A percentile compares a stretch with the other conserved stretches of the same genome.
phyloP scores from a whole-genome alignment of 164 flowering plant genomes.

The Buxus sempervirens region DNA sequence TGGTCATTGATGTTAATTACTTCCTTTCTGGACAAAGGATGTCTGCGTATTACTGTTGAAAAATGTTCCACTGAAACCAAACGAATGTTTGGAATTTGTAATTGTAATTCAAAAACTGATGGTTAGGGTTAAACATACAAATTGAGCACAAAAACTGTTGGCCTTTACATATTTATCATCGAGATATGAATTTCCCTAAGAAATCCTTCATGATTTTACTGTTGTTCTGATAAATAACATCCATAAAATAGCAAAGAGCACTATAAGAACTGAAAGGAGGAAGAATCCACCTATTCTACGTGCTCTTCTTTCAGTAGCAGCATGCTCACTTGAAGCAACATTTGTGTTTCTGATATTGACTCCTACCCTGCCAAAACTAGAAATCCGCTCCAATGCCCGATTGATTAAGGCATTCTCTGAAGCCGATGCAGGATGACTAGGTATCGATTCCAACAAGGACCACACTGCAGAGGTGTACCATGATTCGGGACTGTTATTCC shows the following conservation, averaged over 20 bases:
- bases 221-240: constrained; percentile 24
- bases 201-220: not conserved
- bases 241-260: constrained; percentile 45
- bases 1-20: too few species aligned
- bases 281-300: constrained; percentile 32
- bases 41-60: too few species aligned
- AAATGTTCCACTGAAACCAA: too few species aligned
- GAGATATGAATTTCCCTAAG: constrained; percentile 15
- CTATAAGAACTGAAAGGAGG: constrained; percentile 35
- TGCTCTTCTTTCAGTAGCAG: constrained; percentile 23
- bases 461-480: constrained; percentile 62
- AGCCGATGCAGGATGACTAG: constrained; percentile 87
- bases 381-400: constrained; percentile 65
- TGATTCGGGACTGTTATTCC: constrained; percentile 26
- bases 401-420: constrained; percentile 62
- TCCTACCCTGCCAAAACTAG: constrained; percentile 70
- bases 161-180: constrained; percentile 14
- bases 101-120: not conserved
- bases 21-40: too few species aligned
- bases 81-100: not conserved
- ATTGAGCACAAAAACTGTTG: not conserved
- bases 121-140: not conserved
- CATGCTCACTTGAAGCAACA: constrained; percentile 25
- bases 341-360: constrained; percentile 25
- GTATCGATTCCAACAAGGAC: constrained; percentile 78